Evolutionary conservation across 2,329 filamentous ascomycete genomes (phyloP).

Genomic region (Hymenoscyphus salicellus): DNA sequence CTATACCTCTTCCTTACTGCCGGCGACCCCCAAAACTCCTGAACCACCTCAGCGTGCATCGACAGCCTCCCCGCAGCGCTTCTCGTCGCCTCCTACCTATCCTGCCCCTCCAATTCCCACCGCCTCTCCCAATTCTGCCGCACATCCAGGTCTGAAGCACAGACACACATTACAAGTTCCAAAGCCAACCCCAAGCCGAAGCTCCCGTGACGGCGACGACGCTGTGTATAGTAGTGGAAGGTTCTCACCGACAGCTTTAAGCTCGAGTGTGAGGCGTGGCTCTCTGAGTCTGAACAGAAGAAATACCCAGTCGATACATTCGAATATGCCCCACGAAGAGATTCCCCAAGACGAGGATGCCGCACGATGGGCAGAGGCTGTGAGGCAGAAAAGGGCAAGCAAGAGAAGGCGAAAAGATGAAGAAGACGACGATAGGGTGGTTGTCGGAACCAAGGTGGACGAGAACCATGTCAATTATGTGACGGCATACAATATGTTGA

Average conservation of each 20-base stretch:
- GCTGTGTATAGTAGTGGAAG: conserved; percentile 69
- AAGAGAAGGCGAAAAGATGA: conserved; percentile 79
- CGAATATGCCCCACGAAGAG: conserved; percentile 80
- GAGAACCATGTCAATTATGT: conserved; percentile 97
- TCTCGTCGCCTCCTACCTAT: conserved; percentile 63
- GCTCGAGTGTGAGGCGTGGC: conserved; percentile 63
- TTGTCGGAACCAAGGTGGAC: conserved; percentile 96
- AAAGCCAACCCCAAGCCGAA: conserved; percentile 60
- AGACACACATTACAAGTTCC: conserved; percentile 88
- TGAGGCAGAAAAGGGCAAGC: conserved; percentile 85
- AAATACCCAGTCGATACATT: conserved; percentile 80
- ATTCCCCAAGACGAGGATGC: conserved; percentile 85
- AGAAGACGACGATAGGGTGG: conserved; percentile 88
- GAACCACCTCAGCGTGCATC: conserved; percentile 29
- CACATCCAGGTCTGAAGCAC: conserved; percentile 64
- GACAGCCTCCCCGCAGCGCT: conserved; percentile 49
- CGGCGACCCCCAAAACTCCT: conserved; percentile 20
- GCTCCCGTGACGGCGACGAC: conserved; percentile 72
- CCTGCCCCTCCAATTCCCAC: conserved; percentile 48
- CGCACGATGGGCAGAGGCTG: conserved; percentile 85
- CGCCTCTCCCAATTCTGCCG: conserved; percentile 33
- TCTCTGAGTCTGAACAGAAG: conserved; percentile 81
- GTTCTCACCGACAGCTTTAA: conserved; percentile 63
- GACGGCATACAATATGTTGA: conserved; percentile 99
- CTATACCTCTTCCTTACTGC: conserved; percentile 32